These are phyloP conservation scores for Fusarium dlaminii DNA, from an alignment of 2,329 filamentous ascomycete species.

Conservation along the genomic window DNA sequence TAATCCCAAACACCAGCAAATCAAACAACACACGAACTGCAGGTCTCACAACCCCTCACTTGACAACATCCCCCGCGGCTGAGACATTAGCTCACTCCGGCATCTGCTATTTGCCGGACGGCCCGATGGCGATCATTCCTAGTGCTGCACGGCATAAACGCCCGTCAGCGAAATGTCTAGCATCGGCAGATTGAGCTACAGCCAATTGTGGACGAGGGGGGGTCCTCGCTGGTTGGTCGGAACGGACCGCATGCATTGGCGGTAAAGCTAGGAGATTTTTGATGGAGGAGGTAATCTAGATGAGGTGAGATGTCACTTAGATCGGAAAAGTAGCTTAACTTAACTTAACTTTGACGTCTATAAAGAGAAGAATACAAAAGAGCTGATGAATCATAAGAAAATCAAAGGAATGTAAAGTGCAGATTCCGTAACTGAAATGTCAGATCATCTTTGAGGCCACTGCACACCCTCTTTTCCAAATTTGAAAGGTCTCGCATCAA, in stretches of 20 bases:
- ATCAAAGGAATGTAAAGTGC: not conserved
- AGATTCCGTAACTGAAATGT: not conserved
- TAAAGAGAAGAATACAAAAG: not conserved
- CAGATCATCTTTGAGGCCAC: not conserved
- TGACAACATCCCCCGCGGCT: not conserved
- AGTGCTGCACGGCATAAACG: not conserved
- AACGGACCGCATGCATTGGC: slow-evolving; percentile 30
- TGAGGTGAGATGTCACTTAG: not conserved
- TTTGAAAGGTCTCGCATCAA: slow-evolving; percentile 1
- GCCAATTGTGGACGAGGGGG: slow-evolving; percentile 1
- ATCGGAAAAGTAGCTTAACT: not conserved
- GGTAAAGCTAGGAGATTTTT: not conserved
- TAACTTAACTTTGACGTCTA: not conserved
- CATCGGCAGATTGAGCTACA: slow-evolving; percentile 1
- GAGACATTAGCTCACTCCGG: not conserved
- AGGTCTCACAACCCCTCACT: slow-evolving; percentile 29
- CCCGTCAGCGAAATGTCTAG: slow-evolving; percentile 23
- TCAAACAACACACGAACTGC: not conserved
- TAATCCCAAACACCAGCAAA: not conserved
- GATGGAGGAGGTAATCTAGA: not conserved
- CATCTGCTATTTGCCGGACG: slow-evolving; percentile 4
- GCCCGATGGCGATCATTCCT: not conserved
- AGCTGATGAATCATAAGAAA: not conserved
- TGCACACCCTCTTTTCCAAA: not conserved
- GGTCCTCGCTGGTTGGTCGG: slow-evolving; percentile 10